Evolutionary conservation across 148 eudicot species (phyloP).

Genomic region (Dianthus caryophyllus): DNA sequence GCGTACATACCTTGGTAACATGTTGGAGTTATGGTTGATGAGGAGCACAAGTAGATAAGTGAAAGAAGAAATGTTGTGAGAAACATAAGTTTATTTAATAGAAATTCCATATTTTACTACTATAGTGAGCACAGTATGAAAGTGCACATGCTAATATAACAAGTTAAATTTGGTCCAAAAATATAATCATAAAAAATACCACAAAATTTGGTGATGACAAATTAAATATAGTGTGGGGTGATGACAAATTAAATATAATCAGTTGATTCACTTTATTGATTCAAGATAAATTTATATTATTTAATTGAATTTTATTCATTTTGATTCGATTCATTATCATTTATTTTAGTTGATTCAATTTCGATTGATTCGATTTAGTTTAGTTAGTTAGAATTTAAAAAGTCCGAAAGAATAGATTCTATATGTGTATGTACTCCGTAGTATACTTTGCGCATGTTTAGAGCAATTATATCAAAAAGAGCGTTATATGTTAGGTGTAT

Average conservation of each 20-base stretch:
- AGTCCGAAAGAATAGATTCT: too few species aligned
- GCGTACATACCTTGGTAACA: conserved; percentile 22
- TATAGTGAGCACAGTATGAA: background rate
- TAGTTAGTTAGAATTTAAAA: too few species aligned
- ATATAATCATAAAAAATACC: conserved; percentile 10
- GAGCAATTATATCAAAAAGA: conserved; percentile 36
- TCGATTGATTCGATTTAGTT: too few species aligned
- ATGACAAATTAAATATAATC: too few species aligned
- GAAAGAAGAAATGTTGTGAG: conserved; percentile 22
- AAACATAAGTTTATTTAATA: conserved; percentile 11
- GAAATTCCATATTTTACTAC: conserved; percentile 25
- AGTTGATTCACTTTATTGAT: too few species aligned
- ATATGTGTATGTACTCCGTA: too few species aligned
- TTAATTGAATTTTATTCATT: too few species aligned
- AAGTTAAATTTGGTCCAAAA: conserved; percentile 7
- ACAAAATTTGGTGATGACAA: conserved; percentile 5
- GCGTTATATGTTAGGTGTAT: too few species aligned
- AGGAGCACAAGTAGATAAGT: conserved; percentile 13
- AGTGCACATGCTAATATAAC: background rate
- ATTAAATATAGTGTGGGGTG: background rate
- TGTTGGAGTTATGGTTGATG: conserved; percentile 17
- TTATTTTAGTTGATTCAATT: too few species aligned
- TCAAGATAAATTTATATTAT: too few species aligned
- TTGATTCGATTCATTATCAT: too few species aligned
- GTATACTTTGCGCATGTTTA: conserved; percentile 30